phyloP scores from a whole-genome alignment of 179 eudicot species.

The Beta corolliflora region DNA sequence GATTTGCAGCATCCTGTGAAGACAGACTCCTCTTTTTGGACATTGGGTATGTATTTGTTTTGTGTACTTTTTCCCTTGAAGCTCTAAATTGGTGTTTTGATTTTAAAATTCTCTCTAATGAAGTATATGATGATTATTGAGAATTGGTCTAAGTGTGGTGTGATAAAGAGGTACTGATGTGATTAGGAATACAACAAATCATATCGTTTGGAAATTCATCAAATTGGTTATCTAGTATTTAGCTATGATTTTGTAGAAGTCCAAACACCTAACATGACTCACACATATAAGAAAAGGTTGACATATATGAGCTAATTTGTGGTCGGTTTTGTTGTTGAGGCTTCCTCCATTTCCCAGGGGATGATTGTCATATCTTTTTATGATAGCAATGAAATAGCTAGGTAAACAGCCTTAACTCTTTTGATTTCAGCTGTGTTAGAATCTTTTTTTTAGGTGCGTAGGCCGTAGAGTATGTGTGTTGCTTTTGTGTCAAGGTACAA shows the following conservation, averaged over 20 bases:
- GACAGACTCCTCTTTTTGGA: conserved; percentile 91
- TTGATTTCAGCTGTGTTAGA: neutral
- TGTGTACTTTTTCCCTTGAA: neutral
- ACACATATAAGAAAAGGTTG: too few species aligned
- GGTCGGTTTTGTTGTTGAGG: neutral
- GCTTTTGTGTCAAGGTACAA: neutral
- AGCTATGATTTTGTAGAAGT: neutral
- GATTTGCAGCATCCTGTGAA: conserved; percentile 80
- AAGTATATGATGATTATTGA: neutral
- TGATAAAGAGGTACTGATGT: neutral
- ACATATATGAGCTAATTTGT: neutral
- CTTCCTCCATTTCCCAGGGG: neutral
- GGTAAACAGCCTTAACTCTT: neutral
- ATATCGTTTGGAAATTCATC: neutral
- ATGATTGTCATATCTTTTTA: neutral
- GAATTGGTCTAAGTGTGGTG: neutral
- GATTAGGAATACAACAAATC: neutral
- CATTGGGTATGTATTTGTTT: conserved; percentile 54
- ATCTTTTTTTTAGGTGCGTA: neutral
- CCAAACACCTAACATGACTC: neutral
- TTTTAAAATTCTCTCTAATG: neutral
- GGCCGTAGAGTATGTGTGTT: neutral
- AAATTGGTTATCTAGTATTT: neutral
- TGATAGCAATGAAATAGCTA: neutral
- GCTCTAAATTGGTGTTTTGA: neutral